Evolutionary conservation across 1,139 yeast species (phyloP).

Genomic region (Pichia sp.): DNA sequence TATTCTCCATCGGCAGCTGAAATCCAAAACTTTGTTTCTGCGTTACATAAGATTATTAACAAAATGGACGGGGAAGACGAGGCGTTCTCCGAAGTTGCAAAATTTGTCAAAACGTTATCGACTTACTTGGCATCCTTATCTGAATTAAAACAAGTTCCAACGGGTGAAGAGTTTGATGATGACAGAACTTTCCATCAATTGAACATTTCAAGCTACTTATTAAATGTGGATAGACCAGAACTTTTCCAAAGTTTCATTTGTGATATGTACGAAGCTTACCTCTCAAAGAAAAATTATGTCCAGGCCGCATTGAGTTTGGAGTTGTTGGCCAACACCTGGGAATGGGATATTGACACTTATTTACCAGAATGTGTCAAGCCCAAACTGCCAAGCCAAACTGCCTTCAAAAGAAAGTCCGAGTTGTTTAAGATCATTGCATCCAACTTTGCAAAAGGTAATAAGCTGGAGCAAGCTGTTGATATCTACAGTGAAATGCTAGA

Average conservation of each 20-base stretch:
- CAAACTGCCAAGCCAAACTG: slow-evolving; percentile 66
- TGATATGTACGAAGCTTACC: slow-evolving; percentile 61
- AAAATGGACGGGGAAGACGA: slow-evolving; percentile 61
- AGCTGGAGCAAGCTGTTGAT: slow-evolving; percentile 70
- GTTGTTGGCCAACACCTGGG: slow-evolving; percentile 66
- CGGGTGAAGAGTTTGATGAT: slow-evolving; percentile 78
- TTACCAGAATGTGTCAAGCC: slow-evolving; percentile 59
- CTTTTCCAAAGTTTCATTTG: slow-evolving; percentile 70
- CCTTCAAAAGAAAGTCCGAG: slow-evolving; percentile 75
- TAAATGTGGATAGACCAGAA: slow-evolving; percentile 76
- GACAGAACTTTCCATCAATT: slow-evolving; percentile 78
- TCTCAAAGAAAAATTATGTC: slow-evolving; percentile 53
- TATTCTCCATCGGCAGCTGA: slow-evolving; percentile 51
- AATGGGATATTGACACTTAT: slow-evolving; percentile 59
- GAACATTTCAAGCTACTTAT: slow-evolving; percentile 67
- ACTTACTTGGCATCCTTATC: slow-evolving; percentile 60
- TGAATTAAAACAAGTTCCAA: slow-evolving; percentile 68
- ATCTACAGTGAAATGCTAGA: slow-evolving; percentile 70
- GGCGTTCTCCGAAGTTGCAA: slow-evolving; percentile 44
- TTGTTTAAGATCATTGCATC: slow-evolving; percentile 65
- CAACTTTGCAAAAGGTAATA: slow-evolving; percentile 63
- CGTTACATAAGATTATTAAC: slow-evolving; percentile 35
- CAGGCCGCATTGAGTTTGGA: slow-evolving; percentile 83
- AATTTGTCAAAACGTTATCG: slow-evolving; percentile 47
- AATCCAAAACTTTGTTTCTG: slow-evolving; percentile 44